Evolutionary conservation across 2,329 filamentous ascomycete species (phyloP), one percentile per base, ranked within the genome.

Genomic region (Lojkania enalia): DNA sequence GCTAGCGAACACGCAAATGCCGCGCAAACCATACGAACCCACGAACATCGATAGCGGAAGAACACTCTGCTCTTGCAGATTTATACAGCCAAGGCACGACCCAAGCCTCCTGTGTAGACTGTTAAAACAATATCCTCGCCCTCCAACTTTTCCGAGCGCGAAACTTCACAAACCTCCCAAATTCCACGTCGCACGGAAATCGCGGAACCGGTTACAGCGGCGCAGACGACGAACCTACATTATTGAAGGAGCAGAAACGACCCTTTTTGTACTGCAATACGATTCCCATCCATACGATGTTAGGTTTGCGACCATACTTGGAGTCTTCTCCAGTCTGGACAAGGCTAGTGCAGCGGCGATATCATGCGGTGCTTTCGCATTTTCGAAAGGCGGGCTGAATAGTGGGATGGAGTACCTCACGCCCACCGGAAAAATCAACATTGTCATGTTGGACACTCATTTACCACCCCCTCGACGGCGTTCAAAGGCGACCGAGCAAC

Each of bases 381-480:
- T 44, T 27, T 44, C 41, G 15, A 15, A 29, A n/a, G 35, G 38
- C 9, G 41, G 41, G 15, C 19, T 44, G 19, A 31, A 38, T 20
- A 35, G 38, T 25, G 41, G 41, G 12, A 44, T 27, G 21, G 41
- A 44, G 35, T 44, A 44, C 20, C 35, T 44, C 4, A 44, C 20
- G 11, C 23, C 41, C 12, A 44, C 23, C n/a, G 41, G 41, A 3
- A 15, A 35, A 18, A 44, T 44, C 20, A 27, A 20, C 11, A 38
- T 44, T 33, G 9, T 33, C 11, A 16, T 11, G 30, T 15, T 12
- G 7, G 30, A 33, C 7, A 15, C 14, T 16, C 14, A 6, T 15
- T 12, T 16, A 9, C 14, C 14, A 16, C 27, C 25, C 38, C 20
- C 2, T 16, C 12, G 39, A 33, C 15, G 16, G 23, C 15, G 15